A percentile compares a stretch with the other conserved stretches of the same genome.
phyloP scores from a whole-genome alignment of 2,329 filamentous ascomycete species.

The Septoria petroselini region DNA sequence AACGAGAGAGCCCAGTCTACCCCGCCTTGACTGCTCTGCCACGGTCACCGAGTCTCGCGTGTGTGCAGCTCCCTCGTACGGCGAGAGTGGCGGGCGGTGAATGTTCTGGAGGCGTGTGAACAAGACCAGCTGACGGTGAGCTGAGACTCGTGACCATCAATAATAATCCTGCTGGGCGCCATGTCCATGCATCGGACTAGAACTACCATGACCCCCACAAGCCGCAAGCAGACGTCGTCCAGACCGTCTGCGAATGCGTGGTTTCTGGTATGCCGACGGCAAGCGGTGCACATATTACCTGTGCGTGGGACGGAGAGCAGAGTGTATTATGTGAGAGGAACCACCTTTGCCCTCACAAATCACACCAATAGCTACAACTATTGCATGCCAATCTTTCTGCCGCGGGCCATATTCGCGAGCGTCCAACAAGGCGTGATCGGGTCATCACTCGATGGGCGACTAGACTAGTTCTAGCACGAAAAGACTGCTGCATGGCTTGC shows the following conservation, averaged over 20 bases:
- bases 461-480: slow-evolving; percentile 4
- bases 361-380: too few relatives aligned
- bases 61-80: neutral
- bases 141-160: too few relatives aligned
- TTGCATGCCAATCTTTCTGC: too few relatives aligned
- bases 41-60: neutral
- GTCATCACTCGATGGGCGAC: slow-evolving; percentile 1
- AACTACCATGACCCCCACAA: too few relatives aligned
- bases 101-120: too few relatives aligned
- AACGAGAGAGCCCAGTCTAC: too few relatives aligned
- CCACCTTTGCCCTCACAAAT: too few relatives aligned
- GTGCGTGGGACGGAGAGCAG: neutral
- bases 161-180: too few relatives aligned
- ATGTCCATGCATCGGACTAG: too few relatives aligned
- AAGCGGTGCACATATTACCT: neutral
- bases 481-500: slow-evolving; percentile 3
- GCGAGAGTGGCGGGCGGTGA: too few relatives aligned
- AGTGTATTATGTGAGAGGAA: neutral
- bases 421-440: slow-evolving; percentile 9
- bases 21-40: neutral
- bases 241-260: neutral
- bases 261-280: neutral
- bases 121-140: too few relatives aligned
- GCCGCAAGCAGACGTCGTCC: too few relatives aligned
- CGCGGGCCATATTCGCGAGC: slow-evolving; percentile 1